Conservation (phyloP, 768 basidiomycete species). For the Sporobolomyces pararoseus region DNA sequence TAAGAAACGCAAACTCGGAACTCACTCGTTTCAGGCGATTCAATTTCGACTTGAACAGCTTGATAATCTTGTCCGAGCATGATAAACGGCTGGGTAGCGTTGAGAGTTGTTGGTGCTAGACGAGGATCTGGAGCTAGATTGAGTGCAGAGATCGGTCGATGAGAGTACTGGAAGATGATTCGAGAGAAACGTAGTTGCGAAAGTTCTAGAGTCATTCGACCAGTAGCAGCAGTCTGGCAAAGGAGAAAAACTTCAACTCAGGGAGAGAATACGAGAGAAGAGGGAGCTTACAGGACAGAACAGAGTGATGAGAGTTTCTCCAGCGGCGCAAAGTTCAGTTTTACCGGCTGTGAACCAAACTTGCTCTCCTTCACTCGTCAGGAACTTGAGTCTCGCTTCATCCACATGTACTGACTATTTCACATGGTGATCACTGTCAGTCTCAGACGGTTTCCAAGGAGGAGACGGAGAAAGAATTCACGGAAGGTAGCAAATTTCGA, state of each 20-base stretch:
- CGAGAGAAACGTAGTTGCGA: constrained; percentile 65
- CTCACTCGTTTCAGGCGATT: constrained; percentile 47
- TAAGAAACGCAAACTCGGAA: neutral
- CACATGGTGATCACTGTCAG: too few species aligned
- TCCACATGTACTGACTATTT: constrained; percentile 64
- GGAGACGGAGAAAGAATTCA: constrained; percentile 50
- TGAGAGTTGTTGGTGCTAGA: neutral
- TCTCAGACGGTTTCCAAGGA: too few species aligned
- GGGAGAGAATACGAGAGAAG: neutral
- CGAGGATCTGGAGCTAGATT: constrained; percentile 33
- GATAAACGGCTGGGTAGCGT: constrained; percentile 49
- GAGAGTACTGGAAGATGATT: constrained; percentile 63
- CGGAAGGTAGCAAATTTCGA: constrained; percentile 69
- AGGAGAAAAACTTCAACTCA: too few species aligned
- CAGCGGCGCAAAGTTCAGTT: constrained; percentile 56
- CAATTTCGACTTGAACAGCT: constrained; percentile 62
- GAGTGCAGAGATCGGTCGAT: constrained; percentile 30
- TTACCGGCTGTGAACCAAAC: constrained; percentile 57
- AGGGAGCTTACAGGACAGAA: constrained; percentile 57
- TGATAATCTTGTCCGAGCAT: constrained; percentile 62
- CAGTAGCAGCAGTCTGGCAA: constrained; percentile 68
- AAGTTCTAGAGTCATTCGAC: constrained; percentile 64
- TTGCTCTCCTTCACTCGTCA: constrained; percentile 63
- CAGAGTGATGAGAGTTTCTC: constrained; percentile 59
- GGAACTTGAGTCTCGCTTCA: constrained; percentile 60